A percentile compares a stretch with the other conserved stretches of the same genome.
These are phyloP conservation scores for Diaporthe australafricana DNA, from an alignment of 2,329 filamentous ascomycete species.

Conservation along the genomic window DNA sequence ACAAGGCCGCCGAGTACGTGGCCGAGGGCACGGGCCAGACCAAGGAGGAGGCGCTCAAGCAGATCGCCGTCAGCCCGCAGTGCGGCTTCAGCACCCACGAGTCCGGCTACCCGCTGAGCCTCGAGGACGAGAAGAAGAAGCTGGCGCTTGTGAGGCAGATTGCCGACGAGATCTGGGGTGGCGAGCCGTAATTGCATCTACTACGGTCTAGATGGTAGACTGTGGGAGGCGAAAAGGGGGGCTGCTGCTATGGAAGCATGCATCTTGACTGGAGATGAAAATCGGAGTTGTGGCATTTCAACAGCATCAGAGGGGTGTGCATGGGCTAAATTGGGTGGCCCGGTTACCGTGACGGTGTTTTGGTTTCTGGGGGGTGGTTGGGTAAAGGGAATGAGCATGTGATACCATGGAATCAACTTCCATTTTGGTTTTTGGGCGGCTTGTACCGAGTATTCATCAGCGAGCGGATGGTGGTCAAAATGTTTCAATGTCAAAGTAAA, in stretches of 20 bases:
- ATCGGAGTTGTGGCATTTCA: conserved; percentile 32
- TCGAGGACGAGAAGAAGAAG: conserved; percentile 80
- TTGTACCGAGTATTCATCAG: not conserved
- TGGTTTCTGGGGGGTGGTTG: not conserved
- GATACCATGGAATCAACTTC: conserved; percentile 39
- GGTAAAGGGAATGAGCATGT: conserved; percentile 1
- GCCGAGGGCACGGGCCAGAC: conserved; percentile 74
- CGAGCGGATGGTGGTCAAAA: not conserved
- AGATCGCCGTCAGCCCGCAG: conserved; percentile 76
- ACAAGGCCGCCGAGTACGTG: conserved; percentile 74
- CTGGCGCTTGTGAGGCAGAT: conserved; percentile 77
- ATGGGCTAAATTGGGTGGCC: conserved; percentile 10
- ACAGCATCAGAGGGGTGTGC: conserved; percentile 34
- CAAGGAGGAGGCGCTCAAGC: conserved; percentile 74
- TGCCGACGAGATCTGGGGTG: conserved; percentile 78
- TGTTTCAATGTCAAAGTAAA: not conserved
- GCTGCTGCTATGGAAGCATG: too few relatives aligned
- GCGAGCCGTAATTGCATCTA: conserved; percentile 59
- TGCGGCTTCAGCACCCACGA: conserved; percentile 82
- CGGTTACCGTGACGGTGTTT: conserved; percentile 17
- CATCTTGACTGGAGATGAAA: not conserved
- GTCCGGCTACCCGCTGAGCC: conserved; percentile 75
- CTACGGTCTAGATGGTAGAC: too few relatives aligned
- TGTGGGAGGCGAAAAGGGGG: not conserved
- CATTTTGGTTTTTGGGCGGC: conserved; percentile 30